These are phyloP conservation scores for Podila epigama DNA, from an alignment of 192 early-diverging fungal species.

Conservation along the genomic window DNA sequence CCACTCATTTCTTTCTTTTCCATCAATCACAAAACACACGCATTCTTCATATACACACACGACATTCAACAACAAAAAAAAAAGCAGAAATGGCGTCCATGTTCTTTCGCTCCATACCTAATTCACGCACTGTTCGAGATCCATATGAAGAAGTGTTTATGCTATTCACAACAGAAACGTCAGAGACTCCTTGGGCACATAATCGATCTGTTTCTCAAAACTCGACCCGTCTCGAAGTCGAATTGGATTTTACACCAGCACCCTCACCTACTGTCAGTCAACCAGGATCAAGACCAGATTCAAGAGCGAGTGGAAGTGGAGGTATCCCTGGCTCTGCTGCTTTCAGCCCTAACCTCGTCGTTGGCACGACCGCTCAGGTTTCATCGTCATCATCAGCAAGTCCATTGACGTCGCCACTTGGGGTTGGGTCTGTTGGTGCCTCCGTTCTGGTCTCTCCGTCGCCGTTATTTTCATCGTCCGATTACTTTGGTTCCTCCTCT, in stretches of 20 bases:
- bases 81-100: constrained; percentile 6
- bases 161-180: constrained; percentile 43
- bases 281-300: background rate
- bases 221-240: constrained; percentile 32
- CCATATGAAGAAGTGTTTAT: constrained; percentile 46
- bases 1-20: too few relatives aligned
- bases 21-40: too few relatives aligned
- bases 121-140: constrained; percentile 10
- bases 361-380: background rate
- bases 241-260: constrained; percentile 36
- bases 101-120: constrained; percentile 39
- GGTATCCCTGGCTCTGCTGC: too few relatives aligned
- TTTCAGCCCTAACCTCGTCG: too few relatives aligned
- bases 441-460: too few relatives aligned
- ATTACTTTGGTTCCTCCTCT: too few relatives aligned
- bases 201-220: constrained; percentile 38
- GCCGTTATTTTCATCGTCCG: too few relatives aligned
- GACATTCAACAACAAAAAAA: background rate
- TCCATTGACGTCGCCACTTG: too few relatives aligned
- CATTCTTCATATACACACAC: background rate
- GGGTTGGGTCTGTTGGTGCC: too few relatives aligned
- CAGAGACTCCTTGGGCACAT: constrained; percentile 30
- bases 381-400: too few relatives aligned
- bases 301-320: too few relatives aligned
- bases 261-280: constrained; percentile 29